These are phyloP conservation scores for Vicia faba DNA, from an alignment of 306 rosid genomes.

Conservation along the genomic window DNA sequence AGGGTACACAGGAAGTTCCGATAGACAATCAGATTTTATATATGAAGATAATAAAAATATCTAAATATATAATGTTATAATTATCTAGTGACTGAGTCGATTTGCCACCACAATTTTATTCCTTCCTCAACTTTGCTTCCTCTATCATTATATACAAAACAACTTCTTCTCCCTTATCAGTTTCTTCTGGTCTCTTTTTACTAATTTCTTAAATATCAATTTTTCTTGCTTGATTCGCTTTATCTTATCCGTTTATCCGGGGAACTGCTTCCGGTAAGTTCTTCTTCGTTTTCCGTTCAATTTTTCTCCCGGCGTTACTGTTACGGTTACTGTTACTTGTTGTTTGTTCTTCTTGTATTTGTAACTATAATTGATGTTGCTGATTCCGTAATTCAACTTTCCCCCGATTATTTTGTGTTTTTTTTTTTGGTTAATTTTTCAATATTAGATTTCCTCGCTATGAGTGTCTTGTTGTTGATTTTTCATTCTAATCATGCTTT, in stretches of 20 bases:
- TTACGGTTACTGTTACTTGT: conserved; percentile 21
- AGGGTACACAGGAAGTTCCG: conserved; percentile 12
- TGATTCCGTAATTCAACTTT: conserved; percentile 25
- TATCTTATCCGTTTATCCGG: conserved; percentile 17
- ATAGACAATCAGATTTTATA: neutral
- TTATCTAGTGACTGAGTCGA: conserved; percentile 1
- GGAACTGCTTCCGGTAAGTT: conserved; percentile 37
- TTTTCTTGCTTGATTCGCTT: neutral
- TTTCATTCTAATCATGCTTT: neutral
- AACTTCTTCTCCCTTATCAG: conserved; percentile 29
- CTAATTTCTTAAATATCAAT: neutral
- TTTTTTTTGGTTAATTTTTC: conserved; percentile 18
- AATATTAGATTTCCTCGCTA: neutral
- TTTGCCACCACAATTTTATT: conserved; percentile 50
- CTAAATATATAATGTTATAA: neutral
- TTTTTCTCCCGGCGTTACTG: neutral
- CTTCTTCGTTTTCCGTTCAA: neutral
- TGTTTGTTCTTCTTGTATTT: too few relatives aligned
- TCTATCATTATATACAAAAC: conserved; percentile 12
- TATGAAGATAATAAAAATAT: neutral
- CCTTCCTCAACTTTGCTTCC: conserved; percentile 23
- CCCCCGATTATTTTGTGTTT: neutral
- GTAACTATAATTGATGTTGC: neutral
- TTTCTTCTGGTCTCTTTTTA: conserved; percentile 4
- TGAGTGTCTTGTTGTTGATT: neutral